These are phyloP conservation scores for Danielia reshetovae DNA, from an alignment of 805 yeast species.

Conservation along the genomic window DNA sequence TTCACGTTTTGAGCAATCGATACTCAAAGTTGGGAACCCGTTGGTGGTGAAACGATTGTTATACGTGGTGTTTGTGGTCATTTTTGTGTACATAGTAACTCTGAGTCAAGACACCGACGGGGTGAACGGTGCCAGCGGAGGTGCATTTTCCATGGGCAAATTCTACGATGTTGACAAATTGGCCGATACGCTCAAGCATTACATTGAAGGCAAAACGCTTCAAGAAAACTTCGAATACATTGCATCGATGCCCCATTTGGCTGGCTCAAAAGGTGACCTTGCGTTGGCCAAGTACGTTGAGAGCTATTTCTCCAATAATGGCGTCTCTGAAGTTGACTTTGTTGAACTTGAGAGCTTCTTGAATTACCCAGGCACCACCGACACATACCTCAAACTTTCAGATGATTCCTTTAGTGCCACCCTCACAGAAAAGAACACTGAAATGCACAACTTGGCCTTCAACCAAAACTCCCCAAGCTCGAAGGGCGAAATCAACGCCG, in stretches of 20 bases:
- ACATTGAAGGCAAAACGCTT: constrained; percentile 52
- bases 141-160: constrained; percentile 47
- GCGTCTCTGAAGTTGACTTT: constrained; percentile 49
- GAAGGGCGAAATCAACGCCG: constrained; percentile 52
- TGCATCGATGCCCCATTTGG: constrained; percentile 76
- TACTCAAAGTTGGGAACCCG: constrained; percentile 79
- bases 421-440: constrained; percentile 29
- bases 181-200: constrained; percentile 43
- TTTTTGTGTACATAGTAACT: constrained; percentile 53
- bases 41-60: constrained; percentile 72
- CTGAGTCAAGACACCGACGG: constrained; percentile 48
- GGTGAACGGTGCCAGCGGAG: constrained; percentile 36
- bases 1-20: constrained; percentile 49
- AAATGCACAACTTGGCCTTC: constrained; percentile 47
- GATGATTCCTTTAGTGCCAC: constrained; percentile 38
- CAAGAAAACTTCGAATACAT: constrained; percentile 67
- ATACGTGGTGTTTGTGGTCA: constrained; percentile 64
- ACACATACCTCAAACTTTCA: constrained; percentile 25
- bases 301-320: constrained; percentile 54
- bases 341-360: constrained; percentile 51
- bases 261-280: constrained; percentile 86
- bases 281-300: constrained; percentile 65
- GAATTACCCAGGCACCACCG: constrained; percentile 53
- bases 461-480: constrained; percentile 59
- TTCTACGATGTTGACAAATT: constrained; percentile 60